These are phyloP conservation scores for Botrytis aclada DNA, from an alignment of 2,329 filamentous ascomycete genomes.

Conservation along the genomic window DNA sequence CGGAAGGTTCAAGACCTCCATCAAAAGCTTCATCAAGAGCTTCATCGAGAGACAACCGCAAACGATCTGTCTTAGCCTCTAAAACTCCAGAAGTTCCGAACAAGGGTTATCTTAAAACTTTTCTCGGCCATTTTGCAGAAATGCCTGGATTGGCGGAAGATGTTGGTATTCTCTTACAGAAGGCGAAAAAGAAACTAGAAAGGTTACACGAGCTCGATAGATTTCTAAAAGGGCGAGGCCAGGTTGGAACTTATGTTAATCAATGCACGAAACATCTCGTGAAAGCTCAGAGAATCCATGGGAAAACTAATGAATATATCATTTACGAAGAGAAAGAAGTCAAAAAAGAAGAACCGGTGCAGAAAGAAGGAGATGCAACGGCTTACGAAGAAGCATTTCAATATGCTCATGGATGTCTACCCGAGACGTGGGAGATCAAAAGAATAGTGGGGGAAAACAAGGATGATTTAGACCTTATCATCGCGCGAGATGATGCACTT, in stretches of 20 bases:
- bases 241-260: neutral
- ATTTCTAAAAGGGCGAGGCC: fast-evolving
- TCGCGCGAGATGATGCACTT: neutral
- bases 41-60: neutral
- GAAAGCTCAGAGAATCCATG: neutral
- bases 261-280: too few species aligned
- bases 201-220: fast-evolving
- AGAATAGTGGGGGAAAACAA: too few species aligned
- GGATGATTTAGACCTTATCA: fast-evolving
- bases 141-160: neutral
- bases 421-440: neutral
- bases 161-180: neutral
- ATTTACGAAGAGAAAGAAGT: neutral
- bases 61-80: neutral
- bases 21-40: neutral
- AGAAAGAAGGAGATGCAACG: fast-evolving
- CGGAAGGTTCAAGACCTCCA: neutral
- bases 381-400: neutral
- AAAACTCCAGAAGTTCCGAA: neutral
- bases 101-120: fast-evolving
- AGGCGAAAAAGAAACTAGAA: neutral
- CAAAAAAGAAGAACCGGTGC: neutral
- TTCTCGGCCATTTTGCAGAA: neutral
- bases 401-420: neutral
- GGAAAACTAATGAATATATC: neutral